phyloP scores from a whole-genome alignment of 1,139 yeast genomes.

The Nakaseomyces delphensis region DNA sequence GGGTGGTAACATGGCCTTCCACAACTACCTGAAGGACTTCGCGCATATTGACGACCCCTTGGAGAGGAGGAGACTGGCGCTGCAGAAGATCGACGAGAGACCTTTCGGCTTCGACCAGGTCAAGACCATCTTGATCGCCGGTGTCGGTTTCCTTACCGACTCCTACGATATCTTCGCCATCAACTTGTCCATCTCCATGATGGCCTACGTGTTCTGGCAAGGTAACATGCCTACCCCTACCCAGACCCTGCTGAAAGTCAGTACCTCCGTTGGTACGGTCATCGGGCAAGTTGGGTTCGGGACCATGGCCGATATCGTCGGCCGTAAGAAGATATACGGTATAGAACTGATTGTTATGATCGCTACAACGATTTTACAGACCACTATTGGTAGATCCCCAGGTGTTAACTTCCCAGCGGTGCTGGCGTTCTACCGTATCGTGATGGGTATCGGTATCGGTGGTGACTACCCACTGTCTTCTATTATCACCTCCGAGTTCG shows the following conservation, averaged over 20 bases:
- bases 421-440: constrained; percentile 64
- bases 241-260: constrained; percentile 66
- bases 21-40: constrained; percentile 73
- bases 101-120: constrained; percentile 83
- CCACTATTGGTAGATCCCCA: constrained; percentile 58
- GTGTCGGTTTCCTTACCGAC: constrained; percentile 91
- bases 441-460: constrained; percentile 97
- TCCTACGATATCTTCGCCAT: constrained; percentile 89
- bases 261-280: constrained; percentile 91
- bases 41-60: constrained; percentile 80
- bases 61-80: constrained; percentile 82
- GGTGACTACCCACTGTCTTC: constrained; percentile 99
- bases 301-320: constrained; percentile 70
- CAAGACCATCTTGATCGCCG: constrained; percentile 81
- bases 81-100: constrained; percentile 80
- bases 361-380: constrained; percentile 69
- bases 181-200: constrained; percentile 68
- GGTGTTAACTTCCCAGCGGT: constrained; percentile 67
- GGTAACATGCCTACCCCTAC: constrained; percentile 59
- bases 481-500: constrained; percentile 77
- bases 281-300: constrained; percentile 89
- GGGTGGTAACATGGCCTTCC: constrained; percentile 90
- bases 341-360: constrained; percentile 77
- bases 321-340: constrained; percentile 86
- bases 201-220: constrained; percentile 66